phyloP scores from a whole-genome alignment of 2,329 filamentous ascomycete genomes.

The Parastagonospora nodorum region DNA sequence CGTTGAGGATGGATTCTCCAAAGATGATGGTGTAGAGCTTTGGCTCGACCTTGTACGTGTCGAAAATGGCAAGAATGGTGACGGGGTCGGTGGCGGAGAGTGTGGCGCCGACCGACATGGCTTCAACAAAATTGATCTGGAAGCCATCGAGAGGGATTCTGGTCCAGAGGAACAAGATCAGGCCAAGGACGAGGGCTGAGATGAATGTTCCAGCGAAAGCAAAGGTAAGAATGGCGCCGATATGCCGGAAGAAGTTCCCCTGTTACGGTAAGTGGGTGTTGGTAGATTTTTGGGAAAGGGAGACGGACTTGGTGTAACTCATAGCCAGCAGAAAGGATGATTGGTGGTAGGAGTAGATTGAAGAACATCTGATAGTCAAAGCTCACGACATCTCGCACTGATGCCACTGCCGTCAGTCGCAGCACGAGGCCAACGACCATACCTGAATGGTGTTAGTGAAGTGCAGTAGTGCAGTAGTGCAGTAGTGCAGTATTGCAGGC shows the following conservation, averaged over 20 bases:
- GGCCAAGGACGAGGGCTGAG: slow-evolving; percentile 89
- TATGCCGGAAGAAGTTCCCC: slow-evolving; percentile 98
- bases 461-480: slow-evolving; percentile 21
- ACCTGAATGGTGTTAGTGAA: slow-evolving; percentile 59
- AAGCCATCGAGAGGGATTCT: slow-evolving; percentile 83
- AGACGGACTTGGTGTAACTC: slow-evolving; percentile 79
- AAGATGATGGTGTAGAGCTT: slow-evolving; percentile 99
- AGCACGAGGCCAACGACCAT: slow-evolving; percentile 95
- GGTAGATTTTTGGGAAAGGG: not conserved
- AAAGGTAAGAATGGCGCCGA: slow-evolving; percentile 95
- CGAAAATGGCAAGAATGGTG: slow-evolving; percentile 98
- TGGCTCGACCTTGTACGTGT: slow-evolving; percentile 97
- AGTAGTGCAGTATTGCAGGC: slow-evolving; percentile 11
- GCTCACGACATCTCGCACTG: slow-evolving; percentile 86
- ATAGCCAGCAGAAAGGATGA: slow-evolving; percentile 96
- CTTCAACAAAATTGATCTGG: slow-evolving; percentile 89
- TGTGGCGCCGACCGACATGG: slow-evolving; percentile 94
- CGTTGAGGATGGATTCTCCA: slow-evolving; percentile 96
- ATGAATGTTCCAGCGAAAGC: slow-evolving; percentile 97
- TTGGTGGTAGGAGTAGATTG: slow-evolving; percentile 96
- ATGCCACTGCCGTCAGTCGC: slow-evolving; percentile 77
- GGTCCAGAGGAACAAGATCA: slow-evolving; percentile 88
- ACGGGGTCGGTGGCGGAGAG: slow-evolving; percentile 96
- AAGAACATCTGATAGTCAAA: slow-evolving; percentile 99
- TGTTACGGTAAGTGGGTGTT: slow-evolving; percentile 24